Evolutionary conservation across 495 filamentous ascomycete species (phyloP), one percentile per base, ranked within the genome.

Genomic region (Saxophila tyrrhenica): DNA sequence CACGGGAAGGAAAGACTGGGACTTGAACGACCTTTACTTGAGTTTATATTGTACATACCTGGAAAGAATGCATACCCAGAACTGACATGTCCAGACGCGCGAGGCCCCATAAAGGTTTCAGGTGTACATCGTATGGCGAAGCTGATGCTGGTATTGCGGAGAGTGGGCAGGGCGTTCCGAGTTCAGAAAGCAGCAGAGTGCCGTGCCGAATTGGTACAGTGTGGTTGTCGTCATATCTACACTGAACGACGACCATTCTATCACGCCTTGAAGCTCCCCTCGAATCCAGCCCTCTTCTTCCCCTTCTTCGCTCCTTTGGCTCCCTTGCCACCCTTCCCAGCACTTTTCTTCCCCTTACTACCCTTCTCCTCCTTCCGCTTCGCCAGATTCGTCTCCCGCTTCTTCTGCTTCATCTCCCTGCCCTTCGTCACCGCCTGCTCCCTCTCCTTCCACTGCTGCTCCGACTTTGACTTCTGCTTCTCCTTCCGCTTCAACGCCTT

Each of bases 401-500:
- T 94, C 74, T 82, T 84, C 71, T 92, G 87, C 64, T 79, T 80
- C 64, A 85, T 79, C 43, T 85, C 83, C 66, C 88, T 83, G 48
- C 81, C 75, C 67, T 86, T 84, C 25, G 78, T 73, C 20, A 97
- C 84, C 15, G 81, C 81, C 16, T 88, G 82, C 17, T 84, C 70
- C 39, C 92, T 73, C 54, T 94, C 90, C 38, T 76, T 82, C 92
- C 94, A 97, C 68, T 92, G 89, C 57, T 81, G 80, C 67, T 85
- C 84, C 64, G 83, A 89, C 78, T 90, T 94, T 70, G 79, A 84
- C 80, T 97, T 98, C 25, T 76, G 72, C 58, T 81, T 82, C 65
- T 94, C 87, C 70, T 94, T 89, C 57, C 91, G 82, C 77, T 96
- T 96, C 54, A 96, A 71, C 1, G 89, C 87, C 75, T 95, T 95